These are phyloP conservation scores for Colletotrichum tabaci DNA, from an alignment of 2,329 filamentous ascomycete species.

Conservation along the genomic window DNA sequence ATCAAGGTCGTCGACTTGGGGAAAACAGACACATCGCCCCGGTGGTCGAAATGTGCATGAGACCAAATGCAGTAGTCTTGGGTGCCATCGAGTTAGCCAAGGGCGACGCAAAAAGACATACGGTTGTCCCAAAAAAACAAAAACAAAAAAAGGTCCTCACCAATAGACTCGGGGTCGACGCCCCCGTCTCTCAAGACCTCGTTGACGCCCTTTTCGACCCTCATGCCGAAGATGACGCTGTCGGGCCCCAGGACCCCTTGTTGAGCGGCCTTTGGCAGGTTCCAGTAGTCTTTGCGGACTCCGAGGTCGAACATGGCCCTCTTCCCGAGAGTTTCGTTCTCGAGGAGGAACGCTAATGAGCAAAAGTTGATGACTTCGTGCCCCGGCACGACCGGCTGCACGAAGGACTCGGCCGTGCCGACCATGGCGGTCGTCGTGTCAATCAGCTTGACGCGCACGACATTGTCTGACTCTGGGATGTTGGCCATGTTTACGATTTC, in stretches of 20 bases:
- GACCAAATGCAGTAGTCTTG: slow-evolving; percentile 48
- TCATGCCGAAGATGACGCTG: slow-evolving; percentile 32
- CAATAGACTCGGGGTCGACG: slow-evolving; percentile 28
- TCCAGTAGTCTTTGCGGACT: slow-evolving; percentile 43
- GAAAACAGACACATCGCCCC: slow-evolving; percentile 47
- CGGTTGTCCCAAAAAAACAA: neutral
- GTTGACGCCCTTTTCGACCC: slow-evolving; percentile 40
- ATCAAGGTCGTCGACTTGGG: slow-evolving; percentile 45
- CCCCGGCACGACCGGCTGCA: slow-evolving; percentile 38
- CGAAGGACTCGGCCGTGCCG: slow-evolving; percentile 36
- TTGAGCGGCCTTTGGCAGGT: slow-evolving; percentile 13
- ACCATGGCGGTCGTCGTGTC: slow-evolving; percentile 42
- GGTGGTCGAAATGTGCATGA: slow-evolving; percentile 50
- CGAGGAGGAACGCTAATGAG: slow-evolving; percentile 42
- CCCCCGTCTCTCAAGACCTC: slow-evolving; percentile 39
- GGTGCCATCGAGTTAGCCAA: neutral
- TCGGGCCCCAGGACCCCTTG: slow-evolving; percentile 25
- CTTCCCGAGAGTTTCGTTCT: slow-evolving; percentile 39
- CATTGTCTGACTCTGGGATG: slow-evolving; percentile 35
- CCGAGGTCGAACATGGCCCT: slow-evolving; percentile 42
- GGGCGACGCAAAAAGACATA: neutral
- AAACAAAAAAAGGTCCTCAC: slow-evolving; percentile 7
- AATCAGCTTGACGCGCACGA: slow-evolving; percentile 42
- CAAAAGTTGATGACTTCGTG: slow-evolving; percentile 44
- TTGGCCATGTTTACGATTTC: slow-evolving; percentile 11